Conservation (phyloP, 768 basidiomycete species). For the Termitomyces sp. region DNA sequence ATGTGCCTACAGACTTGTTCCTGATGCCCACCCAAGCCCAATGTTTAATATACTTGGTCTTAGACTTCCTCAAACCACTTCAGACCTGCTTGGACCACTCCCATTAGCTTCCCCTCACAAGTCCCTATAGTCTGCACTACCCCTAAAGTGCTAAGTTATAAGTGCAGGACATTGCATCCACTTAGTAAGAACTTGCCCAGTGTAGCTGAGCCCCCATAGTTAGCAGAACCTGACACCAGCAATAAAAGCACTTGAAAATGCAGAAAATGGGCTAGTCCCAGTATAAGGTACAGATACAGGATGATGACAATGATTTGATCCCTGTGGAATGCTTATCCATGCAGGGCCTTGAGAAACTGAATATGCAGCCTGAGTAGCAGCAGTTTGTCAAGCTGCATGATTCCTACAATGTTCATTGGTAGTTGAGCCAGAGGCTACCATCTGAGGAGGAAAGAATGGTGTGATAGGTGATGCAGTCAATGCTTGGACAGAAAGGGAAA, state of each 20-base stretch:
- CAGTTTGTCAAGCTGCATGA: neutral
- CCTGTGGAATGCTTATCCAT: neutral
- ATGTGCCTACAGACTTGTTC: too few relatives aligned
- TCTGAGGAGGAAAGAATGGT: neutral
- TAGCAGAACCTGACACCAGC: too few relatives aligned
- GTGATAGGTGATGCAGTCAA: neutral
- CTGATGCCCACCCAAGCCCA: too few relatives aligned
- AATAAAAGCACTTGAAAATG: neutral
- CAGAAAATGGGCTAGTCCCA: neutral
- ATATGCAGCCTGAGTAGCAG: neutral
- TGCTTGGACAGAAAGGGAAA: neutral
- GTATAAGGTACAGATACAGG: neutral
- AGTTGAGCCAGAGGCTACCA: neutral
- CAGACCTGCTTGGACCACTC: too few relatives aligned
- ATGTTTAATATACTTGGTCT: too few relatives aligned
- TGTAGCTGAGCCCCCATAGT: too few relatives aligned
- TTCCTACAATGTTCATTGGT: neutral
- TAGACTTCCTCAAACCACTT: too few relatives aligned
- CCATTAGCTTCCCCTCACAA: too few relatives aligned
- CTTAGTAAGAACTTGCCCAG: too few relatives aligned
- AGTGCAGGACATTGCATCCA: too few relatives aligned
- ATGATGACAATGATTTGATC: neutral
- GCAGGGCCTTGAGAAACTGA: neutral
- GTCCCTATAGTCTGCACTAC: too few relatives aligned
- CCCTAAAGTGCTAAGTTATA: too few relatives aligned